Base-by-base conservation (phyloP, 768 basidiomycete species). In the Lactifluus hygrophoroides region DNA sequence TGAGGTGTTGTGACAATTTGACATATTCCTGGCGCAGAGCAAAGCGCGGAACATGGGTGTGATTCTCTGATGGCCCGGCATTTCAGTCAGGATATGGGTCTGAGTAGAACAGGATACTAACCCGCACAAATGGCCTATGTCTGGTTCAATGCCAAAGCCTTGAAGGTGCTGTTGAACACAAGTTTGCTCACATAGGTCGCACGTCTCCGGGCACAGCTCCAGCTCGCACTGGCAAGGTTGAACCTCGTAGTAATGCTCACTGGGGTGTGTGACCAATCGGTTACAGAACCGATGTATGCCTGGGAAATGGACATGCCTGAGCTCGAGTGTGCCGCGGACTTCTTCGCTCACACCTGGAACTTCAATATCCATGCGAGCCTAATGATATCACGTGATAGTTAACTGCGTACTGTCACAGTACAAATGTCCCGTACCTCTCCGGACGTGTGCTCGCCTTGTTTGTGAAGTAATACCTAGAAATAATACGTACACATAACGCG, bases 1-100 rank as follows among this genome's bases (percentile, higher is more conserved):
- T 80, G 78, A 1, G 83, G 83, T 0, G 76, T 72, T 0, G 77
- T 81, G 50, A 82, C 77, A 13, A 84, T 83, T 52, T 82, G 74
- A 56, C 83, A 84, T 14, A 77, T 78, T 4, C 83, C 83, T 0
- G 66, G 64, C 0, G 74, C 70, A 19, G 69, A 60, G 58, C 83
- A 85, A 5, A 70, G 42, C 0, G 72, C 66, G 13, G 64, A 50
- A 57, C 82, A 84, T 14, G 71, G 55, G 64, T 84, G 82, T 17
- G 73, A 69, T 72, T 83, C 76, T 2, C 82, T 84, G 49, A 4
- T 47, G 32, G 21, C 8, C 23, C 13, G 16, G 10, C 25, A 16
- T 28, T 6, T 30, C 7, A 6, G 0, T 47, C 3, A 3, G 17
- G 9, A 21, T 42, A n/a, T n/a, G n/a, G n/a, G 51, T 50, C 27